Percentiles rank a stretch among this genome's conserved stretches.
Conservation (phyloP, 345 rosid genomes). For the Kernera saxatilis region DNA sequence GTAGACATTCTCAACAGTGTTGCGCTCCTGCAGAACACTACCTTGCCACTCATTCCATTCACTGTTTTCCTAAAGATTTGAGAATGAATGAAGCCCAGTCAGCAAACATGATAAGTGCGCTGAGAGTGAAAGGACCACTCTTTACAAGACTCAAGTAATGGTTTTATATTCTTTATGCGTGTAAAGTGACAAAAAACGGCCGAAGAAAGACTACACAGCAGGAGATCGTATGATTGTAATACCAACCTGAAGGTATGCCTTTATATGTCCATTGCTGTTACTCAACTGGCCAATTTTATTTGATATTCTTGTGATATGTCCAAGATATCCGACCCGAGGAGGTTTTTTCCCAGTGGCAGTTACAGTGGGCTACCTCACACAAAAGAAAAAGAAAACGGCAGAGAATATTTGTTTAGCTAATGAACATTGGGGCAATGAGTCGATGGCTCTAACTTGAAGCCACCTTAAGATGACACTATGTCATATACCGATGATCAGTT, state of each 20-base stretch:
- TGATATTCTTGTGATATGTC: conserved; percentile 84
- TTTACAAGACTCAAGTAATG: not conserved
- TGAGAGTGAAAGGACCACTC: not conserved
- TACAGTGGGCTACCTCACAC: conserved; percentile 65
- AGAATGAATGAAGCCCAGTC: conserved; percentile 1
- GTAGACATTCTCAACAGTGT: conserved; percentile 82
- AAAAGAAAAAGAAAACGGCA: not conserved
- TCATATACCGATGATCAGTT: not conserved
- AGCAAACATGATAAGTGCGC: not conserved
- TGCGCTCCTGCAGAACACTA: conserved; percentile 80
- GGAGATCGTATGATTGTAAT: not conserved
- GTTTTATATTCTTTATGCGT: not conserved
- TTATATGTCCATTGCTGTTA: conserved; percentile 54
- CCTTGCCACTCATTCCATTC: conserved; percentile 94
- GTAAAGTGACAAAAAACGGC: conserved; percentile 1
- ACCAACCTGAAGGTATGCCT: conserved; percentile 71
- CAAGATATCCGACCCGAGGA: conserved; percentile 81
- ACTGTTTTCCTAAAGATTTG: conserved; percentile 55
- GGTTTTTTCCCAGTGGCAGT: conserved; percentile 60
- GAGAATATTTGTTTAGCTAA: not conserved
- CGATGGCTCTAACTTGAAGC: not conserved
- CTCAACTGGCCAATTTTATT: conserved; percentile 79
- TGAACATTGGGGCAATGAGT: not conserved
- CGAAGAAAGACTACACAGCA: conserved; percentile 9
- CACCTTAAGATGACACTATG: conserved; percentile 1